Percentiles rank a stretch among this genome's conserved stretches.
Evolutionary conservation across 2,329 filamentous ascomycete species (phyloP).

Genomic region (Penicillium digitatum): DNA sequence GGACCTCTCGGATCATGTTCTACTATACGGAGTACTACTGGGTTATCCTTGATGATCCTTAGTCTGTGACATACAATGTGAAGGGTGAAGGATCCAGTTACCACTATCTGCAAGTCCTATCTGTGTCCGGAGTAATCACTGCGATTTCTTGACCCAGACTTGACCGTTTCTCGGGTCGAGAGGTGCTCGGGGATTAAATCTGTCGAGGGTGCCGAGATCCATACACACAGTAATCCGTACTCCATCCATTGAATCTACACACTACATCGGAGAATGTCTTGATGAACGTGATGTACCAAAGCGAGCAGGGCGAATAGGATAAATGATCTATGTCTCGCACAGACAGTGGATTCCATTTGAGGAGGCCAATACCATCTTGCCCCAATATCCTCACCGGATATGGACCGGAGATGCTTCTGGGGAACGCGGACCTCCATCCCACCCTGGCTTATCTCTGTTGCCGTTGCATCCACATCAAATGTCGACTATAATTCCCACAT

Average conservation of each 20-base stretch:
- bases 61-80: not conserved
- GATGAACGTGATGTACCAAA: too few relatives aligned
- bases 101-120: not conserved
- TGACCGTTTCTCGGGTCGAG: not conserved
- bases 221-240: not conserved
- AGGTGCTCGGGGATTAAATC: not conserved
- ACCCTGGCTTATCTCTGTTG: constrained; percentile 8
- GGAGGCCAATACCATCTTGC: not conserved
- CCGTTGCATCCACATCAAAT: constrained; percentile 10
- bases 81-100: not conserved
- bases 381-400: constrained; percentile 18
- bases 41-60: not conserved
- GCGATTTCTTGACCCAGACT: not conserved
- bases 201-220: not conserved
- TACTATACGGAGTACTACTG: too few relatives aligned
- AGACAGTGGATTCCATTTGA: constrained; percentile 2
- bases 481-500: constrained; percentile 2
- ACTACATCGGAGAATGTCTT: too few relatives aligned
- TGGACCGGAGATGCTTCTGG: constrained; percentile 14
- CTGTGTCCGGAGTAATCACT: too few relatives aligned
- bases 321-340: not conserved
- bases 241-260: not conserved
- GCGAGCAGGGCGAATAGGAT: not conserved
- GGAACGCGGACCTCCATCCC: not conserved
- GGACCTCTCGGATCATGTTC: not conserved